These are phyloP conservation scores for Aureobasidium sp. DNA, from an alignment of 2,329 filamentous ascomycete genomes.

Conservation along the genomic window DNA sequence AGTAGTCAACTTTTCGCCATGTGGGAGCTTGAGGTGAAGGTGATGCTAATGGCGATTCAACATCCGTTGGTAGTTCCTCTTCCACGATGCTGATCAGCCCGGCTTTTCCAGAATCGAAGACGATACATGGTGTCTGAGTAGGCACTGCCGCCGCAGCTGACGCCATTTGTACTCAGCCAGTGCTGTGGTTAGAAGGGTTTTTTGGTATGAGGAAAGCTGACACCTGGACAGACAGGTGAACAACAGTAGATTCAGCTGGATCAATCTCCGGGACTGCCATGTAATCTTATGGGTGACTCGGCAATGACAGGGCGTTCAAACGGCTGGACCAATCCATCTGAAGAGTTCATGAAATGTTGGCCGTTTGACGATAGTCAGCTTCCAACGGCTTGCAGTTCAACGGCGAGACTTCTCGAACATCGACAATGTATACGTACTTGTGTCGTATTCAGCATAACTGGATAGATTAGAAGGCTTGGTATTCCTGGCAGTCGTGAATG, in stretches of 20 bases:
- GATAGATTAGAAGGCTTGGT: not conserved
- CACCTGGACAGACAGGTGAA: not conserved
- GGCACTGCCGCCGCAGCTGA: not conserved
- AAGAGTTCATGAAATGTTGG: conserved; percentile 8
- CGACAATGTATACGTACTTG: not conserved
- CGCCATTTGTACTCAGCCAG: not conserved
- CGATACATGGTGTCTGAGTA: not conserved
- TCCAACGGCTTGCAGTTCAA: not conserved
- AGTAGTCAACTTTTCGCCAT: conserved; percentile 8
- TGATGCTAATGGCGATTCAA: not conserved
- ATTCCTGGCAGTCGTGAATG: not conserved
- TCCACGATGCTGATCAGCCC: conserved; percentile 3
- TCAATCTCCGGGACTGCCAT: conserved; percentile 1
- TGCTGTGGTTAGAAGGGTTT: not conserved
- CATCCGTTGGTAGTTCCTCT: not conserved
- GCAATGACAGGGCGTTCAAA: conserved; percentile 3
- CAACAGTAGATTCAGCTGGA: not conserved
- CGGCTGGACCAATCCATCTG: conserved; percentile 4
- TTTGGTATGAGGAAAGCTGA: not conserved
- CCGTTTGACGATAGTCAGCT: conserved; percentile 3
- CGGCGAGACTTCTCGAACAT: not conserved
- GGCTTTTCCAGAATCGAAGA: not conserved
- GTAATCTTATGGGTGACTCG: conserved; percentile 10
- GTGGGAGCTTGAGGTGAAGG: not conserved
- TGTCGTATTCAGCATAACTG: not conserved